Base-by-base conservation (phyloP, 768 basidiomycete genomes). In the Termitomyces sp. region DNA sequence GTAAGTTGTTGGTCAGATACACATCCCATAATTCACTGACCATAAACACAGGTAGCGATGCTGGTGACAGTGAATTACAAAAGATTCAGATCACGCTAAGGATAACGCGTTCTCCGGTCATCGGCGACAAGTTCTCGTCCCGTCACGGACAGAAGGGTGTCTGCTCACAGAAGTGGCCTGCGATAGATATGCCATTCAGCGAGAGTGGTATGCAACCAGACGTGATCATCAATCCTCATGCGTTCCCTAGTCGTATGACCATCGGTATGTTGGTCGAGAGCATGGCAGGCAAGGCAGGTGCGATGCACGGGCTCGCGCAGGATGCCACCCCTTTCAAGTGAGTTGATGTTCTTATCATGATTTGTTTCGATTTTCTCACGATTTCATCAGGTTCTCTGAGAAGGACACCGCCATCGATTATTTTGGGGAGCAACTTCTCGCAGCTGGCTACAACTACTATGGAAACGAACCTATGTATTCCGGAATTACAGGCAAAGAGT, bases 391-490 rank as follows among this genome's bases (percentile, higher is more conserved):
- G 68, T 98, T 97, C 76, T 89, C 91, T 10, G 97, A 99, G 71
- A 84, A 93, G 67, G 95, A 99, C 69, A 95, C 91, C n/a, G 97
- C 97, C 0, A 85, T 97, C 53, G 90, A 95, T 63, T 98, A 98
- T 78, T 99, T 99, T 65, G 97, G 97, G 40, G 85, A 97, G 64
- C 97, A 99, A 69, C 86, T 99, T 20, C 76, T 86, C 42, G 89
- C 91, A 22, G 87, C 97, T 14, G 97, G 97, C 8, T 99, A 98
- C 80, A 98, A 98, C 73, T 99, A 98, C 73, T 92, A 96, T 69
- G 97, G 97, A 14, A 98, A 97, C 74, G 97, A 99, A 72, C 95
- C 97, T 5, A 99, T 99, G 97, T 99, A 99, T 73, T 98, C 96
- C 56, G 97, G 97, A 24, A 97, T 99, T 70, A 98, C 97, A 7